Percentiles rank a stretch among this genome's conserved stretches.
These are phyloP conservation scores for Malus sylvestris DNA, from an alignment of 306 rosid species.

Conservation along the genomic window DNA sequence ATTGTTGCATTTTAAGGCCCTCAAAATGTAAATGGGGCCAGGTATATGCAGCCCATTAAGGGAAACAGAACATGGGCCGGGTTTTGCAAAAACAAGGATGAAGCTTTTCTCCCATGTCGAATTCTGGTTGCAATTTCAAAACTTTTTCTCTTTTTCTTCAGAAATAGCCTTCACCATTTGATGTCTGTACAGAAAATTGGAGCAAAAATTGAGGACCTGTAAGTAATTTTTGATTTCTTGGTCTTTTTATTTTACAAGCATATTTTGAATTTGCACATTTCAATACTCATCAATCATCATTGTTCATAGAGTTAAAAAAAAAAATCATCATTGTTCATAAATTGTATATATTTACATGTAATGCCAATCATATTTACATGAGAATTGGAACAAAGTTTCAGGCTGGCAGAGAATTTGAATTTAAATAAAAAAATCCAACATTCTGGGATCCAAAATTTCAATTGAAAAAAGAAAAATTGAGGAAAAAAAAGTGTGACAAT, in stretches of 20 bases:
- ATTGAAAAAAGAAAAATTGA: background rate
- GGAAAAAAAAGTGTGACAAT: background rate
- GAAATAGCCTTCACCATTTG: background rate
- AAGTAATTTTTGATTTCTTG: background rate
- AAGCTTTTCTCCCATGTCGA: background rate
- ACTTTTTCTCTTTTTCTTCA: background rate
- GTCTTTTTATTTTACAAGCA: background rate
- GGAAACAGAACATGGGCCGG: background rate
- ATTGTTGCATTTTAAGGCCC: background rate
- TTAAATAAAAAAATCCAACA: background rate
- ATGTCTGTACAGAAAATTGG: background rate
- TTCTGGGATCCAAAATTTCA: background rate
- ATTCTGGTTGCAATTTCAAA: background rate
- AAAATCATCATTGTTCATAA: background rate
- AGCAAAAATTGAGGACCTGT: background rate
- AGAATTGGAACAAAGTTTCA: background rate
- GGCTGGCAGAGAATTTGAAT: background rate
- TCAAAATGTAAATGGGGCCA: background rate
- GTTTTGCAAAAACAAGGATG: background rate
- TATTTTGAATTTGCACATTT: background rate
- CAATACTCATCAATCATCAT: background rate
- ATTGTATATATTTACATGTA: background rate
- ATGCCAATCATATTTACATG: constrained; percentile 4
- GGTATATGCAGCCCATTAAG: background rate
- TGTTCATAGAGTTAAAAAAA: too few relatives aligned